Percentiles rank a stretch among this genome's conserved stretches.
Conservation (phyloP, 2,329 filamentous ascomycete species). For the Diaporthe destruens region DNA sequence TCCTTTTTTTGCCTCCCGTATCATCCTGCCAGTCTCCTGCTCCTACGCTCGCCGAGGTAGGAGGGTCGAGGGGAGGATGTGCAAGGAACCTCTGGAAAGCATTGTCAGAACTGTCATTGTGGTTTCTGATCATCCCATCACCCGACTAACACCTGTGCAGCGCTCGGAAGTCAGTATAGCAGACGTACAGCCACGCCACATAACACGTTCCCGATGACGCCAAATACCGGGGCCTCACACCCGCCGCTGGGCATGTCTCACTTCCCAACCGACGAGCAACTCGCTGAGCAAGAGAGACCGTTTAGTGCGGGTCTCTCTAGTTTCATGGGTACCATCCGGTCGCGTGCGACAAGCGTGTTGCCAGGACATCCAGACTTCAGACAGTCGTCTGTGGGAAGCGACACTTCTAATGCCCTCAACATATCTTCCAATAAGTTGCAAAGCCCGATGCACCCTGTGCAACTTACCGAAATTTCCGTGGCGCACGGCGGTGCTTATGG, state of each 20-base stretch:
- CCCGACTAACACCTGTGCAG: not conserved
- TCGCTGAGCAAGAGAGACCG: slow-evolving; percentile 65
- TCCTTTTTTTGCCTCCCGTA: no score
- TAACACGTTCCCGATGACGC: slow-evolving; percentile 51
- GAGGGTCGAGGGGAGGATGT: not conserved
- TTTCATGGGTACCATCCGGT: slow-evolving; percentile 69
- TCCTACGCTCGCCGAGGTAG: not conserved
- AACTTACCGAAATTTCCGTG: slow-evolving; percentile 71
- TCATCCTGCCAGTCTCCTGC: no score
- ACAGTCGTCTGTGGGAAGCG: slow-evolving; percentile 48
- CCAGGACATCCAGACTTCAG: slow-evolving; percentile 57
- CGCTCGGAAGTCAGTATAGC: slow-evolving; percentile 53
- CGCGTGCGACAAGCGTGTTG: slow-evolving; percentile 56
- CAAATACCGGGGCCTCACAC: slow-evolving; percentile 58
- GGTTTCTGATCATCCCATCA: not conserved
- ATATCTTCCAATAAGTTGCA: slow-evolving; percentile 53
- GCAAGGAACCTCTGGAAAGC: not conserved
- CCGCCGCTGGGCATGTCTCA: slow-evolving; percentile 90
- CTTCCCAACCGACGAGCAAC: slow-evolving; percentile 77
- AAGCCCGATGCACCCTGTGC: slow-evolving; percentile 72
- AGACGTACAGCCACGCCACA: slow-evolving; percentile 52
- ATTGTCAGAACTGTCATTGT: not conserved
- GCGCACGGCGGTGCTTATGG: slow-evolving; percentile 62
- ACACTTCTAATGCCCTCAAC: slow-evolving; percentile 23
- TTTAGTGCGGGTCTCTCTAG: slow-evolving; percentile 64